Evolutionary conservation across 768 basidiomycete genomes (phyloP).

Genomic region (Lentinula detonsa): DNA sequence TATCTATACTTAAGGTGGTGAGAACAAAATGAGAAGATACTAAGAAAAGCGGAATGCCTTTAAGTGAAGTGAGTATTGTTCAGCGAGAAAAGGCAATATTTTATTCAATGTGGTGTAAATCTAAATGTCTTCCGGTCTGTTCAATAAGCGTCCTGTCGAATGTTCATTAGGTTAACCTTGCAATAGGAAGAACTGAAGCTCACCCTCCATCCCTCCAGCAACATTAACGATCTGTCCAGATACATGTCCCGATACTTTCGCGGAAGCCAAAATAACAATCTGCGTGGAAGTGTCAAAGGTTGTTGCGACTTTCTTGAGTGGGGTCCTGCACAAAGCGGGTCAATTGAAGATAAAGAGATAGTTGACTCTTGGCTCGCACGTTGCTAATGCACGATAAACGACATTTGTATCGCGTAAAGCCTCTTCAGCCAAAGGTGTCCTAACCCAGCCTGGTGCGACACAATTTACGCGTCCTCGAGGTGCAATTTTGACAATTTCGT

Average conservation of each 20-base stretch:
- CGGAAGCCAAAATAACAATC: constrained; percentile 55
- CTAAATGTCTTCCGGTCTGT: constrained; percentile 27
- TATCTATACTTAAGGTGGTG: no score
- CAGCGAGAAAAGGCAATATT: no score
- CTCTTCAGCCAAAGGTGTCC: constrained; percentile 56
- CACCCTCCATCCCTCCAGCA: constrained; percentile 76
- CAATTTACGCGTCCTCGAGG: constrained; percentile 66
- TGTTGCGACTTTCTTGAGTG: constrained; percentile 61
- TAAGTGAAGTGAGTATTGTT: no score
- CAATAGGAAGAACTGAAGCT: not conserved
- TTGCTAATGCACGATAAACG: constrained; percentile 56
- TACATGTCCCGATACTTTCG: constrained; percentile 60
- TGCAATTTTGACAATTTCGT: constrained; percentile 75
- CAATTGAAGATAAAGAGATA: not conserved
- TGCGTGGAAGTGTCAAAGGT: constrained; percentile 63
- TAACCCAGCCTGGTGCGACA: constrained; percentile 65
- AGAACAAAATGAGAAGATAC: no score
- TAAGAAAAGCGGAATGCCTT: no score
- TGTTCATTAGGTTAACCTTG: no score
- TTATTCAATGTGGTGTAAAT: not conserved
- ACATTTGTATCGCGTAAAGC: constrained; percentile 49
- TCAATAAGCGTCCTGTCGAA: constrained; percentile 27
- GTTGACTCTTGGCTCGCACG: constrained; percentile 35
- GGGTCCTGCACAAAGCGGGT: constrained; percentile 39
- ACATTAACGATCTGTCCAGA: constrained; percentile 68